phyloP scores from a whole-genome alignment of 805 yeast species.

The Suhomyces xylopsoci region DNA sequence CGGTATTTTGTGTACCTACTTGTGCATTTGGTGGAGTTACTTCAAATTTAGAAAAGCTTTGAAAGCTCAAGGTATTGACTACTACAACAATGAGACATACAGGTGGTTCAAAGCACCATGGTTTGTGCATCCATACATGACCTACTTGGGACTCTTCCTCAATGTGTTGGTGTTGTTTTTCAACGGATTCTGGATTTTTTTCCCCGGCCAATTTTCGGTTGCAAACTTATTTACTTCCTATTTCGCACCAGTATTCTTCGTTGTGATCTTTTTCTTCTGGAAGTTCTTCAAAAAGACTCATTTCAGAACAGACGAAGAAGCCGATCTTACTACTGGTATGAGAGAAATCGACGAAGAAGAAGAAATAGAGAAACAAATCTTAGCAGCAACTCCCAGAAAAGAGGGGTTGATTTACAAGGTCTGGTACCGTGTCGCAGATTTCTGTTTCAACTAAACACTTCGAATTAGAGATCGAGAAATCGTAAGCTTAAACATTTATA shows the following conservation, averaged over 20 bases:
- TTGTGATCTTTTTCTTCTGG: conserved; percentile 50
- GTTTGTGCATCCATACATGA: conserved; percentile 62
- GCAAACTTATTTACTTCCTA: conserved; percentile 36
- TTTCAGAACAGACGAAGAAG: conserved; percentile 43
- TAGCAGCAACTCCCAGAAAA: conserved; percentile 17
- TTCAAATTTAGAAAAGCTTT: conserved; percentile 34
- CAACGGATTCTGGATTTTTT: conserved; percentile 43
- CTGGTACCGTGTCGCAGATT: conserved; percentile 18
- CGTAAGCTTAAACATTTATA: background rate
- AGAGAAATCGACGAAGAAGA: conserved; percentile 62
- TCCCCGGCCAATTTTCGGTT: conserved; percentile 34
- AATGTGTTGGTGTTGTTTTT: conserved; percentile 27
- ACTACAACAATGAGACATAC: conserved; percentile 15
- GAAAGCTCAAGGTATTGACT: conserved; percentile 38
- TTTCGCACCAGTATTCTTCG: conserved; percentile 43
- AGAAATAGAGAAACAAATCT: conserved; percentile 20
- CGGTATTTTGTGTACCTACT: conserved; percentile 62
- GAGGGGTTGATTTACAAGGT: conserved; percentile 20
- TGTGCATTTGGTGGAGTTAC: conserved; percentile 56
- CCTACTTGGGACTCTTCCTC: conserved; percentile 38
- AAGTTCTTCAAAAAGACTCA: conserved; percentile 50
- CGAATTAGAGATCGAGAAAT: background rate
- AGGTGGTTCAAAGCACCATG: conserved; percentile 40
- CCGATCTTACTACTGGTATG: conserved; percentile 53
- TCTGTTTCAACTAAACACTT: conserved; percentile 19